Evolutionary conservation across 1,284 basidiomycete genomes (phyloP).

Genomic region (Pseudozyma sp.): DNA sequence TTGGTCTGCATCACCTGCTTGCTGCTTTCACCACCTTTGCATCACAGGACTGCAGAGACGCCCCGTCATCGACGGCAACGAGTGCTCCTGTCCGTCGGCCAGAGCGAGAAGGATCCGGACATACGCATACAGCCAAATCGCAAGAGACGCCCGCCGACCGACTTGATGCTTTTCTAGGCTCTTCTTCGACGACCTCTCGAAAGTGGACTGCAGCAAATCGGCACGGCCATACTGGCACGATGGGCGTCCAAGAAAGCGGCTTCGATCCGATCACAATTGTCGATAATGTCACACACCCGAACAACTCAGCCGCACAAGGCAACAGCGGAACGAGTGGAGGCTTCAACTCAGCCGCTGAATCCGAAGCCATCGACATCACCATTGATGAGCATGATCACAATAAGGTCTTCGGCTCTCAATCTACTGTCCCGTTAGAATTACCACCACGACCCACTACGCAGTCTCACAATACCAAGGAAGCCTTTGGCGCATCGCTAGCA

Average conservation of each 20-base stretch:
- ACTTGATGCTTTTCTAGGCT: no score
- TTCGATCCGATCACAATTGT: conserved; percentile 22
- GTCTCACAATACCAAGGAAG: background rate
- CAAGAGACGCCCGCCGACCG: no score
- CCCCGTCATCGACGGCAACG: no score
- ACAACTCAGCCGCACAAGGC: conserved; percentile 2
- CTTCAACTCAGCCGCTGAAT: conserved; percentile 7
- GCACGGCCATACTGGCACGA: conserved; percentile 1
- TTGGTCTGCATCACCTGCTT: no score
- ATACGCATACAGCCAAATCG: no score
- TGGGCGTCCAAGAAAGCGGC: conserved; percentile 22
- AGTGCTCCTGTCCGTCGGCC: no score
- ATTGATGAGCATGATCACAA: conserved; percentile 43
- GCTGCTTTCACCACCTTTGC: no score
- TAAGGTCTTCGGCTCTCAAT: conserved; percentile 29
- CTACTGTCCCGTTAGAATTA: conserved; percentile 9
- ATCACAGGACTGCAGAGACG: no score
- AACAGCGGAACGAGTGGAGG: background rate
- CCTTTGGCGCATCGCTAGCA: conserved; percentile 2
- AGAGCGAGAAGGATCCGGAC: no score
- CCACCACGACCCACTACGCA: conserved; percentile 5
- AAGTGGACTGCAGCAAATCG: no score
- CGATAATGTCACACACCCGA: conserved; percentile 32
- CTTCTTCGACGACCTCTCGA: no score
- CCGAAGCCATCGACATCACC: conserved; percentile 40